phyloP scores from a whole-genome alignment of 768 basidiomycete species.

The Pisolithus sp. region DNA sequence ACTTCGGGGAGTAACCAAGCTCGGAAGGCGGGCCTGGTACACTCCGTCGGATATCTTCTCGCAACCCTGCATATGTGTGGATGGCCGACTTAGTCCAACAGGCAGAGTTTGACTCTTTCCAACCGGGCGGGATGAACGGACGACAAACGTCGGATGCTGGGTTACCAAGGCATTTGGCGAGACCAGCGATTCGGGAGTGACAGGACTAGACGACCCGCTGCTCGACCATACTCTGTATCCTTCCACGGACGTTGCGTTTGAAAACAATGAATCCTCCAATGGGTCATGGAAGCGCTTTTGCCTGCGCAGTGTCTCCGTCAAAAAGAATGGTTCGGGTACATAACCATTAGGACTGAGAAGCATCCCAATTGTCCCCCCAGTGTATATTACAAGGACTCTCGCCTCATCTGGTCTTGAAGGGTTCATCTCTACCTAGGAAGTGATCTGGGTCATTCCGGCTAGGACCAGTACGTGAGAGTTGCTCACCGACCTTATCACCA shows the following conservation, averaged over 20 bases:
- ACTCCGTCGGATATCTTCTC: conserved; percentile 51
- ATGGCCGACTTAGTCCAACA: conserved; percentile 20
- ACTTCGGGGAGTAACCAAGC: conserved; percentile 73
- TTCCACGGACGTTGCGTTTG: conserved; percentile 70
- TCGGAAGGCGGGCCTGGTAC: conserved; percentile 70
- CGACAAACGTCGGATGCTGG: conserved; percentile 40
- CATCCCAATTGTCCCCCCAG: conserved; percentile 89
- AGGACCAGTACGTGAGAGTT: too few relatives aligned
- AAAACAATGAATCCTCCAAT: conserved; percentile 77
- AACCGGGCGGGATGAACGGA: conserved; percentile 68
- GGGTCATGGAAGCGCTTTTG: conserved; percentile 93
- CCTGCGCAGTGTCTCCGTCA: conserved; percentile 76
- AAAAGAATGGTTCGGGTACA: conserved; percentile 80
- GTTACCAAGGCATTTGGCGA: conserved; percentile 9
- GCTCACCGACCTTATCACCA: not conserved
- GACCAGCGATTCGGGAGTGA: conserved; percentile 7
- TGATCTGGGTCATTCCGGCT: not conserved
- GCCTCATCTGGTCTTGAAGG: conserved; percentile 55
- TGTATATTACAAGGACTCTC: conserved; percentile 82
- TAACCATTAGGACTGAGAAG: conserved; percentile 71
- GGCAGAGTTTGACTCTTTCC: conserved; percentile 37
- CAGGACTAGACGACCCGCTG: conserved; percentile 53
- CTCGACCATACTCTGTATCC: conserved; percentile 74
- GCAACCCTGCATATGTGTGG: conserved; percentile 31
- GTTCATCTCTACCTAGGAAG: conserved; percentile 37